A percentile compares a stretch with the other conserved stretches of the same genome.
These are phyloP conservation scores for Amanita rubescens DNA, from an alignment of 768 basidiomycete species.

Conservation along the genomic window DNA sequence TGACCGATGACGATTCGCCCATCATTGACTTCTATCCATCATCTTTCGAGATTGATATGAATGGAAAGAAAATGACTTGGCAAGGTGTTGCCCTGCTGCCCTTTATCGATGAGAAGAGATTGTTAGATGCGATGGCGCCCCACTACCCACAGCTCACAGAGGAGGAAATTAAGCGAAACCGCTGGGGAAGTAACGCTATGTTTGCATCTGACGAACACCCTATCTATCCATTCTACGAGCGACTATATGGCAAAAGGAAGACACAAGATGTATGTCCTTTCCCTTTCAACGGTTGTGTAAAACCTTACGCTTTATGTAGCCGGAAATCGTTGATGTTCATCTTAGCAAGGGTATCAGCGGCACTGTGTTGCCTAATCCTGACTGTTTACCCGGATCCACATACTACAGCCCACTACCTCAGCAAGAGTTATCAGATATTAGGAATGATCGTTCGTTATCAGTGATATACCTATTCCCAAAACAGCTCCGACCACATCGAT, in stretches of 20 bases:
- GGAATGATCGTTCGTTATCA: constrained; percentile 81
- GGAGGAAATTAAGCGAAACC: constrained; percentile 79
- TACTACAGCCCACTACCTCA: constrained; percentile 67
- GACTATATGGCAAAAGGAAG: constrained; percentile 86
- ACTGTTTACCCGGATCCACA: constrained; percentile 87
- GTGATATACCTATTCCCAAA: constrained; percentile 85
- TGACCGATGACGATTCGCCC: constrained; percentile 81
- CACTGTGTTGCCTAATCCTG: constrained; percentile 72
- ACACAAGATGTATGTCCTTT: constrained; percentile 54
- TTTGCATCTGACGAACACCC: constrained; percentile 81
- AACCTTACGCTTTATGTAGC: constrained; percentile 37
- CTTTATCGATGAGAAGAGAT: constrained; percentile 83
- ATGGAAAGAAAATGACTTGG: constrained; percentile 99
- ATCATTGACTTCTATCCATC: constrained; percentile 95
- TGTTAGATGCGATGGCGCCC: constrained; percentile 76
- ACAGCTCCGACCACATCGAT: constrained; percentile 80
- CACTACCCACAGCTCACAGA: constrained; percentile 64
- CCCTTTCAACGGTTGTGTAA: constrained; percentile 2
- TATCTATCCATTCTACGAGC: constrained; percentile 82
- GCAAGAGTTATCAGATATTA: constrained; percentile 66
- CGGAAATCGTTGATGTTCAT: constrained; percentile 59
- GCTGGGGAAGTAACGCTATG: constrained; percentile 76
- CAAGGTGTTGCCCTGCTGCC: constrained; percentile 96
- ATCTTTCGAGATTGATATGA: constrained; percentile 97
- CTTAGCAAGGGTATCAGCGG: constrained; percentile 79